Evolutionary conservation across 352 stramenopile species (phyloP), one percentile per base, ranked within the genome.

Genomic region (Phytophthora ohioensis): DNA sequence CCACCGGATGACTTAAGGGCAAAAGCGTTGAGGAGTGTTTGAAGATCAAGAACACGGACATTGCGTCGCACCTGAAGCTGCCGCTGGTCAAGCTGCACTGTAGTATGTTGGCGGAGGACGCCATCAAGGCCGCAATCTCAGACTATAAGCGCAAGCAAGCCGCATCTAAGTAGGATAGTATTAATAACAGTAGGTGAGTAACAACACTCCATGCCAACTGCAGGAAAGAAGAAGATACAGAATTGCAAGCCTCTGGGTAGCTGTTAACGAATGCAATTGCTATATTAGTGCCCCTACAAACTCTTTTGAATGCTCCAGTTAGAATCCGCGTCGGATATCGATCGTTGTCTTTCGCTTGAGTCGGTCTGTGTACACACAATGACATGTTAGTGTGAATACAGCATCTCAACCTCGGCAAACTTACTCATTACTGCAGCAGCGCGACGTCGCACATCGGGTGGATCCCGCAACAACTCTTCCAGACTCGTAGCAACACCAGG

Each of bases 61-160:
- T 99, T 82, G 98, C 98, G 30, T 94, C 93, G 32, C 97, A 99
- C 76, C 84, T 99, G 57, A 99, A 99, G 82, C 85, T 99, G 17
- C 98, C 98, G 10, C 98, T 98, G 10, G 98, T 99, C 5, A 99
- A 99, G 79, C 83, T 99, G 52, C 98, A 99, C 82, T 99, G 97
- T 85, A 95, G 81, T 59, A 99, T 99, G 97, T 87, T 99, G 32
- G 98, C 98, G 8, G 98, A 99, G 77, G 98, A 99, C 79, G 98
- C 98, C 43, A 99, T 99, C 79, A 99, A 99, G 81, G 97, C 98
- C 15, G 97, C 98, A 7, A 98, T 99, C 59, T 93, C 93, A 64
- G 98, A 99, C 80, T 99, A 98, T 84, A 97, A 99, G 84, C 84
- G 80, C 57, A 99, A 99, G 82, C 88, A 94, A 68, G 43, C 39